A percentile compares a stretch with the other conserved stretches of the same genome.
phyloP scores from a whole-genome alignment of 148 eudicot genomes.

The Drosera capensis region DNA sequence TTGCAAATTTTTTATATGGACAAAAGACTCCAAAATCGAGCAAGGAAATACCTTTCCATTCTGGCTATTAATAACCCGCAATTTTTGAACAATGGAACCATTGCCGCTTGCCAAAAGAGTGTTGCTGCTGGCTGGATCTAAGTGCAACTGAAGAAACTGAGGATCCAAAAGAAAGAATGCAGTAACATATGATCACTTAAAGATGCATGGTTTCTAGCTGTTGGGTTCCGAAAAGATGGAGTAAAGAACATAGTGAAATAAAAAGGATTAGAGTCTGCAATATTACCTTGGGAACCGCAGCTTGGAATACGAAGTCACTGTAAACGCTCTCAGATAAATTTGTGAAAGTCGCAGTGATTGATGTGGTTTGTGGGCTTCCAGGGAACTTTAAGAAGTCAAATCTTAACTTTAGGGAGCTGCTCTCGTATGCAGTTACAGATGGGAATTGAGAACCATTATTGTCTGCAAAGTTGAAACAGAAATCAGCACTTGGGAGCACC shows the following conservation, averaged over 20 bases:
- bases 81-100: constrained; percentile 60
- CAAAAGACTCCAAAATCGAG: neutral
- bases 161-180: neutral
- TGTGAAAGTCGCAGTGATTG: constrained; percentile 51
- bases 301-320: constrained; percentile 79
- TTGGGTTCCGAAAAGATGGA: neutral
- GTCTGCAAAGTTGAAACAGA: constrained; percentile 28
- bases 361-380: constrained; percentile 53
- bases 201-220: neutral
- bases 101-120: constrained; percentile 53
- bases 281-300: constrained; percentile 95
- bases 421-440: constrained; percentile 72
- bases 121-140: constrained; percentile 84
- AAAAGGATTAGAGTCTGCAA: neutral
- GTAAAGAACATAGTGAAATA: neutral
- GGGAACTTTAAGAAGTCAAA: constrained; percentile 69
- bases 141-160: constrained; percentile 89
- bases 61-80: constrained; percentile 74
- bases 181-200: no score
- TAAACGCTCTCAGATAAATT: constrained; percentile 48
- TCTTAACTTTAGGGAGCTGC: constrained; percentile 55
- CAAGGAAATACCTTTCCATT: constrained; percentile 72
- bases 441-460: constrained; percentile 53
- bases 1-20: neutral
- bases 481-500: constrained; percentile 5